Percentiles rank a stretch among this genome's conserved stretches.
These are phyloP conservation scores for Kurtzmaniella cleridarum DNA, from an alignment of 805 yeast genomes.

Conservation along the genomic window DNA sequence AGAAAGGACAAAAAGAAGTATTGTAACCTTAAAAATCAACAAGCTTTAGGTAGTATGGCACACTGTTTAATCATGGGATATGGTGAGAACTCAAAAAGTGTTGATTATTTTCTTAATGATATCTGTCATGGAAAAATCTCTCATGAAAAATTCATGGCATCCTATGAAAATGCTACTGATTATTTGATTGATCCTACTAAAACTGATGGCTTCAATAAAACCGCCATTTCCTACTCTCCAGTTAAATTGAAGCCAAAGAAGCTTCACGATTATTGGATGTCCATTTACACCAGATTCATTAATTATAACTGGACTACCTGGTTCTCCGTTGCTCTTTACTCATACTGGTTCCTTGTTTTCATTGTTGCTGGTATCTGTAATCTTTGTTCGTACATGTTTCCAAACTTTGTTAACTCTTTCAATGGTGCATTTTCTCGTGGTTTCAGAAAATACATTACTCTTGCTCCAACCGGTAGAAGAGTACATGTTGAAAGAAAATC, in stretches of 20 bases:
- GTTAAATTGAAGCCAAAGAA: constrained; percentile 20
- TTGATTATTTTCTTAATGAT: constrained; percentile 16
- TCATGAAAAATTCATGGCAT: constrained; percentile 21
- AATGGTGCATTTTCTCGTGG: constrained; percentile 14
- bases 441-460: constrained; percentile 20
- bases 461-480: constrained; percentile 22
- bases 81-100: constrained; percentile 11
- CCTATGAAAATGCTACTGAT: constrained; percentile 38
- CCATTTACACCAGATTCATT: constrained; percentile 22
- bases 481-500: constrained; percentile 11
- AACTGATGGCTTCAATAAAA: constrained; percentile 28
- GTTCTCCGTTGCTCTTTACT: constrained; percentile 25
- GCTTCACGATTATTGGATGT: constrained; percentile 22
- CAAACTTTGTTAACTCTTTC: constrained; percentile 24
- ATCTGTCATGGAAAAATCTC: constrained; percentile 25
- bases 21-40: constrained; percentile 31
- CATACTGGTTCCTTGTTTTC: constrained; percentile 26
- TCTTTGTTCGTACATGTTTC: constrained; percentile 16
- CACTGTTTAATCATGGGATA: constrained; percentile 25
- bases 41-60: constrained; percentile 35
- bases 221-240: constrained; percentile 30
- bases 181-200: constrained; percentile 29
- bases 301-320: constrained; percentile 36
- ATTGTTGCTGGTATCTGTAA: constrained; percentile 29
- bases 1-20: constrained; percentile 22